Evolutionary conservation across 1,284 basidiomycete genomes (phyloP).

Genomic region (Cutaneotrichosporon mucoides): DNA sequence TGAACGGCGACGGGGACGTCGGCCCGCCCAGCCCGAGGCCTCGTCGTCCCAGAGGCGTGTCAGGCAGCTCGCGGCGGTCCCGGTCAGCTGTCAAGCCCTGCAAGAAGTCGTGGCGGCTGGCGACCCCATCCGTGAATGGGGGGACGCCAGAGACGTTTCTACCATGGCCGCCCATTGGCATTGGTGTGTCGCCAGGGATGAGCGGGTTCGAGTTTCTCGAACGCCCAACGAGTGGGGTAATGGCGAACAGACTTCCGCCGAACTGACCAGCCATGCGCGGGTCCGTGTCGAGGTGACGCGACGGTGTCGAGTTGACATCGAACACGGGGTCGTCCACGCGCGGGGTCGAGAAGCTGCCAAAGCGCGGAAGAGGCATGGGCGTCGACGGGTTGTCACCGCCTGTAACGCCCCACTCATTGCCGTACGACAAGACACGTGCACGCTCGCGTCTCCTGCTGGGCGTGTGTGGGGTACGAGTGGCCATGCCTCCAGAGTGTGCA

Average conservation of each 20-base stretch:
- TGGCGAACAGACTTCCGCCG: slow-evolving; percentile 39
- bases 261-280: slow-evolving; percentile 28
- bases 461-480: slow-evolving; percentile 22
- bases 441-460: slow-evolving; percentile 25
- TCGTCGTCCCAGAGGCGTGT: slow-evolving; percentile 13
- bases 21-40: slow-evolving; percentile 26
- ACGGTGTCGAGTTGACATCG: slow-evolving; percentile 46
- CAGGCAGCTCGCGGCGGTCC: slow-evolving; percentile 9
- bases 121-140: slow-evolving; percentile 22
- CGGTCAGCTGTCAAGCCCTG: slow-evolving; percentile 16
- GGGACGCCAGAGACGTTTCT: slow-evolving; percentile 22
- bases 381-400: slow-evolving; percentile 36
- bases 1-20: slow-evolving; percentile 32
- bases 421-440: slow-evolving; percentile 41
- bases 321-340: slow-evolving; percentile 40
- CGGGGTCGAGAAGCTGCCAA: slow-evolving; percentile 34
- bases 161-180: slow-evolving; percentile 13
- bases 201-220: slow-evolving; percentile 31
- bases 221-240: slow-evolving; percentile 39
- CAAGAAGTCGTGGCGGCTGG: slow-evolving; percentile 38
- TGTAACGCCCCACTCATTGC: slow-evolving; percentile 35
- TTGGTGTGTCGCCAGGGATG: slow-evolving; percentile 21
- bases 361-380: slow-evolving; percentile 28
- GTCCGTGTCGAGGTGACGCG: slow-evolving; percentile 39
- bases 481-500: slow-evolving; percentile 24